A percentile compares a stretch with the other conserved stretches of the same genome.
Conservation (phyloP, 2,329 filamentous ascomycete genomes). For the Incumbomyces lentus region DNA sequence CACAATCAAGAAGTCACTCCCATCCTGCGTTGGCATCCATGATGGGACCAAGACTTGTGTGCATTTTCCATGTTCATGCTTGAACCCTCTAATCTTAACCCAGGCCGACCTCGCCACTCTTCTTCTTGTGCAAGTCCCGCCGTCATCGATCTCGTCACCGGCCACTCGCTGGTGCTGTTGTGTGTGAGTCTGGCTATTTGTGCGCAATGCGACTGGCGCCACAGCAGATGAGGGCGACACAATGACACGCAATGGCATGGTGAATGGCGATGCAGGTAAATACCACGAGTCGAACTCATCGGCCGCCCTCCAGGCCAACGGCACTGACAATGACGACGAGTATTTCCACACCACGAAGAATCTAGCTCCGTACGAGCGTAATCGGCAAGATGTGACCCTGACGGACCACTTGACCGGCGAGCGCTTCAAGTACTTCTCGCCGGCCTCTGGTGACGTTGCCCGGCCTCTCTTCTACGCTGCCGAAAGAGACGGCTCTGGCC, state of each 20-base stretch:
- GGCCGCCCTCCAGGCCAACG: not conserved
- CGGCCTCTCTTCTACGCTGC: conserved; percentile 2
- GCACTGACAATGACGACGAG: not conserved
- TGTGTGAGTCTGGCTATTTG: too few species aligned
- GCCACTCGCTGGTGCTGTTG: too few species aligned
- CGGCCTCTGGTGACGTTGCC: not conserved
- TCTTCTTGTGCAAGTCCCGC: too few species aligned
- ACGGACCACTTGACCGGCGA: not conserved
- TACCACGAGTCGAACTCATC: not conserved
- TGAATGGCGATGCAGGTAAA: not conserved
- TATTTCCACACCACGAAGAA: not conserved
- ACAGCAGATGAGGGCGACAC: not conserved
- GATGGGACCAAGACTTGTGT: too few species aligned
- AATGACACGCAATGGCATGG: conserved; percentile 4
- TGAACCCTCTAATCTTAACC: too few species aligned
- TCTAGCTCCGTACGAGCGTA: not conserved
- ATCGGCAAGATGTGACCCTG: not conserved
- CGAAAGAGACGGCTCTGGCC: not conserved
- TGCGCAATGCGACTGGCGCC: too few species aligned
- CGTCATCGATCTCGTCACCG: too few species aligned
- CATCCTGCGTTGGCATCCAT: too few species aligned
- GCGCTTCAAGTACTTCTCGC: not conserved
- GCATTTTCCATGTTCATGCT: too few species aligned
- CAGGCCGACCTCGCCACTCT: too few species aligned
- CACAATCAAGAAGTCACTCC: too few species aligned